Evolutionary conservation across 768 basidiomycete species (phyloP), one percentile per base, ranked within the genome.

Genomic region (Pleurotus cornucopiae): DNA sequence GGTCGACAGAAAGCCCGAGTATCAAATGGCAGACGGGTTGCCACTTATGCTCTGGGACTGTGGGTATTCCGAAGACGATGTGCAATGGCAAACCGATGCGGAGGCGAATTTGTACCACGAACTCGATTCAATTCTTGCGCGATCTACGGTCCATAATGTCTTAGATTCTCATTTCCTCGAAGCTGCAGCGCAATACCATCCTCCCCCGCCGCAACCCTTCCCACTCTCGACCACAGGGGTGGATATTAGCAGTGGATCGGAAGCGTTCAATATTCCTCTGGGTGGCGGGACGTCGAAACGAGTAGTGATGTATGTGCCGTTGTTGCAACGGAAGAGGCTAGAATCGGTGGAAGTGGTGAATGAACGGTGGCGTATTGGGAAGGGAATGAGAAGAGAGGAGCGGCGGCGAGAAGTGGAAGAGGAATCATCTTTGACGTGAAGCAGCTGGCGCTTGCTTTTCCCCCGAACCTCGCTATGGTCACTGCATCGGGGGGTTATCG

Each of bases 11-110:
- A 95, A 94, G 67, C 96, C 96, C 2, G 82, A 84, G 47, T 98
- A 98, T 67, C 86, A 89, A 62, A 98, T 98, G 91, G 94, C 94
- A 5, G 89, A 95, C 61, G 88, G 83, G 1, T 76, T 97, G 0
- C 95, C 96, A 1, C 81, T 99, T 39, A 81, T 98, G 70, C 82
- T 98, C 12, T 96, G 94, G 89, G 86, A 91, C 21, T 95, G 94
- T 64, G 83, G 76, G 1, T 98, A 92, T 68, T 71, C 77, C 30
- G 79, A 80, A 23, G 74, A 72, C 14, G 83, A 84, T 39, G 76
- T 95, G 6, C 73, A 76, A 54, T 98, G 96, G 95, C 80, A 83
- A 51, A 83, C 79, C 2, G 73, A 58, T 39, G 25, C 11, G 66
- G 67, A 46, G 64, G 55, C 45, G 70, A 64, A 62, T 69, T 62